A percentile compares a stretch with the other conserved stretches of the same genome.
Evolutionary conservation across 116 monocot species (phyloP).

Genomic region (Iris pallida): DNA sequence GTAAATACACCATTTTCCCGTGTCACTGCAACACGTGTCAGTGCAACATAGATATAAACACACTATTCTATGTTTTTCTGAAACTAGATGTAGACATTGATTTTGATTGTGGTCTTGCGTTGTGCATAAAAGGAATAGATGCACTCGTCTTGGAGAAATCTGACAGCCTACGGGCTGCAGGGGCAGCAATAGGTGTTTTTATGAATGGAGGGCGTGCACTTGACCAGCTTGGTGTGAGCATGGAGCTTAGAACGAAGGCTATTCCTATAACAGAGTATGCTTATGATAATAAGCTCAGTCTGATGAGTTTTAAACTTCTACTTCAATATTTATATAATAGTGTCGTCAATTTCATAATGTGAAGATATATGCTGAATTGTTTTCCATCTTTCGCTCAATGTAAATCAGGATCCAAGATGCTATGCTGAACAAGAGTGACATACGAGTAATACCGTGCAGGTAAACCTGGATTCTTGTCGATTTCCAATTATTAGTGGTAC

Average conservation of each 20-base stretch:
- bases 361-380: too few species aligned
- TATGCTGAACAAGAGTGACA: neutral
- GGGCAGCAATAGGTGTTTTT: slow-evolving; percentile 23
- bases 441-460: slow-evolving; percentile 14
- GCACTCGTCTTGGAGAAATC: slow-evolving; percentile 37
- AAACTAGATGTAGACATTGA: too few species aligned
- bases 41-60: too few species aligned
- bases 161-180: slow-evolving; percentile 13
- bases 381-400: too few species aligned
- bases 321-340: too few species aligned
- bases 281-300: neutral
- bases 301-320: too few species aligned
- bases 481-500: neutral
- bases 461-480: neutral
- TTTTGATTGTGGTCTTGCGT: too few species aligned
- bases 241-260: slow-evolving; percentile 15
- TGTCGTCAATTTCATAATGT: too few species aligned
- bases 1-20: too few species aligned
- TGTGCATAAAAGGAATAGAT: slow-evolving; percentile 30
- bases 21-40: too few species aligned
- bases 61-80: too few species aligned
- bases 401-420: slow-evolving; percentile 10
- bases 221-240: slow-evolving; percentile 29
- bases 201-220: slow-evolving; percentile 40
- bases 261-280: slow-evolving; percentile 25